Evolutionary conservation across 192 early-diverging fungal species (phyloP), one percentile per base, ranked within the genome.

Genomic region (Diversispora eburnea): DNA sequence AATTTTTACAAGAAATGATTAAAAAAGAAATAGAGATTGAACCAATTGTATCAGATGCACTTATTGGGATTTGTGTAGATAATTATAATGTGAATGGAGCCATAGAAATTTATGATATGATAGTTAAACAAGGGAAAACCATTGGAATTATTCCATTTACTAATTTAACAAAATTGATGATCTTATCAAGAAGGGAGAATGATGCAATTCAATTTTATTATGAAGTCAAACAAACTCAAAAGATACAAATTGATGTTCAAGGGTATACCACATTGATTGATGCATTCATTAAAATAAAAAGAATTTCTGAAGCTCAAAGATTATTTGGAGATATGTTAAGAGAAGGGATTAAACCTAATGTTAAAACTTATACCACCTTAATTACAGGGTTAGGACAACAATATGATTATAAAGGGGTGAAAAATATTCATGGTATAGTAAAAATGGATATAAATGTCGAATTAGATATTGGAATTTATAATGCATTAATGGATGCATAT

Each of bases 401-500:
- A 10, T 71, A 72, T 49, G 57, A 77, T 59, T 43, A 74, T n/a
- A 56, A 56, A 43, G 33, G 49, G 3, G 59, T 77, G 17, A 54
- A 67, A 43, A 74, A 70, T 10, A 65, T 84, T 41, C 82, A 84
- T 57, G 72, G 77, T 13, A 48, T 81, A 3, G 72, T 84, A 8
- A 81, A 80, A 54, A 74, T 84, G 47, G 80, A 84, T 49, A 20
- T 80, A 8, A 72, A 75, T 54, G 60, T 84, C n/a, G 80, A 81
- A 20, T 74, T 77, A 33, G 77, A 79, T 61, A 80, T 73, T 9
- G 54, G 51, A 3, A 64, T 84, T 19, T 81, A 82, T 57, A 84
- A 84, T 72, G 76, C 80, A 3, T 51, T 84, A 20, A 84, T 84
- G 82, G 67, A 82, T 56, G 82, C 76, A 10, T 84, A 81, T 63